phyloP scores from a whole-genome alignment of 2,329 filamentous ascomycete genomes.

The Xylaria sp. region DNA sequence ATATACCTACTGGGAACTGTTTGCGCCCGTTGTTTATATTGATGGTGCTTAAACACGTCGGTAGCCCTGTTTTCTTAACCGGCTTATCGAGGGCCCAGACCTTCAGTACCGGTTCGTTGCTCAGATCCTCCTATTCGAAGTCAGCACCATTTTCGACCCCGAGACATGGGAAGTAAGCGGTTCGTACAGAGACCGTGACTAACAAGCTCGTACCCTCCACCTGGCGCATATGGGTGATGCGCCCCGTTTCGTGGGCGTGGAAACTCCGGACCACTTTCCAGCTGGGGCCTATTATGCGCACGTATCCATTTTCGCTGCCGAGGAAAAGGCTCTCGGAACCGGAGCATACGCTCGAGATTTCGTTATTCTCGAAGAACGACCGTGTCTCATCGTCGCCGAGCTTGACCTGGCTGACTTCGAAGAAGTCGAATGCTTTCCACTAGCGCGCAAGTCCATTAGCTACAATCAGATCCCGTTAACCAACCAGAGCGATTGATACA shows the following conservation, averaged over 20 bases:
- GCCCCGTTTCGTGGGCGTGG: conserved; percentile 79
- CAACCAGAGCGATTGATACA: conserved; percentile 11
- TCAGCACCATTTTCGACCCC: conserved; percentile 35
- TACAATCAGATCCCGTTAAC: not conserved
- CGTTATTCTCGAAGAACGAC: conserved; percentile 79
- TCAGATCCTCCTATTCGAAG: conserved; percentile 74
- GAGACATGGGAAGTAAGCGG: not conserved
- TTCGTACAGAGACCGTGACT: conserved; percentile 72
- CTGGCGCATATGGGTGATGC: conserved; percentile 91
- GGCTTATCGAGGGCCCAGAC: conserved; percentile 97
- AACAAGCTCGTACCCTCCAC: conserved; percentile 85
- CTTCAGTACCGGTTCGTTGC: conserved; percentile 85
- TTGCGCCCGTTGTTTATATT: conserved; percentile 88
- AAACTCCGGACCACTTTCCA: conserved; percentile 90
- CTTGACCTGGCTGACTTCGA: conserved; percentile 87
- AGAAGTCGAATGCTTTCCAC: conserved; percentile 99
- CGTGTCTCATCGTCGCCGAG: conserved; percentile 79
- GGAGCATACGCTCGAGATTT: conserved; percentile 82
- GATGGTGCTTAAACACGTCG: conserved; percentile 85
- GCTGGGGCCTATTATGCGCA: conserved; percentile 83
- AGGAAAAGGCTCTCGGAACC: conserved; percentile 90
- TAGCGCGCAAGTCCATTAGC: conserved; percentile 46
- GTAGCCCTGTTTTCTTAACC: conserved; percentile 90
- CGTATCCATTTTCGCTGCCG: conserved; percentile 81
- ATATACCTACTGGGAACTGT: conserved; percentile 77